A percentile compares a stretch with the other conserved stretches of the same genome.
Evolutionary conservation across 140 eudicot species (phyloP).

Genomic region (Stevia rebaudiana): DNA sequence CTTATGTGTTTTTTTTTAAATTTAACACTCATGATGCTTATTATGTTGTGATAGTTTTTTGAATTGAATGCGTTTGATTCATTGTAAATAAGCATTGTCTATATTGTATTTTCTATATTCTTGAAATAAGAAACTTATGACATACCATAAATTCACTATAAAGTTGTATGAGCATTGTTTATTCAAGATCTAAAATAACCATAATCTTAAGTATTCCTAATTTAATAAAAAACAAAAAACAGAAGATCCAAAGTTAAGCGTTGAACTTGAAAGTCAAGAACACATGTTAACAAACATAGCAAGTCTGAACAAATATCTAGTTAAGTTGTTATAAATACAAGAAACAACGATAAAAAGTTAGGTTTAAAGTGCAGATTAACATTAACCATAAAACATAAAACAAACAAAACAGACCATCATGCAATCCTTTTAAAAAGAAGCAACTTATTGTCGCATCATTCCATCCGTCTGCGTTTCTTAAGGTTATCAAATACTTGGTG

Average conservation of each 20-base stretch:
- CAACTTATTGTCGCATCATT: conserved; percentile 23
- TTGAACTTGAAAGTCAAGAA: too few relatives aligned
- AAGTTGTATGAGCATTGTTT: too few relatives aligned
- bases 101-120: too few relatives aligned
- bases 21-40: too few relatives aligned
- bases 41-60: too few relatives aligned
- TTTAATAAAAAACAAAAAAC: not conserved
- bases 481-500: conserved; percentile 87
- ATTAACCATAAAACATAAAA: conserved; percentile 11
- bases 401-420: conserved; percentile 4
- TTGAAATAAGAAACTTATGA: too few relatives aligned
- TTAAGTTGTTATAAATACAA: conserved; percentile 4
- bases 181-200: too few relatives aligned
- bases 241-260: not conserved
- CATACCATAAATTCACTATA: too few relatives aligned
- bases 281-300: conserved; percentile 16
- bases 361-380: conserved; percentile 21
- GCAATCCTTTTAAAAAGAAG: not conserved
- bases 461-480: conserved; percentile 68
- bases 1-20: too few relatives aligned
- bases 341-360: not conserved
- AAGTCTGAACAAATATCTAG: conserved; percentile 16
- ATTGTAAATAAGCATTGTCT: too few relatives aligned
- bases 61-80: too few relatives aligned
- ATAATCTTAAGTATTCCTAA: too few relatives aligned